Percentiles rank a stretch among this genome's conserved stretches.
phyloP scores from a whole-genome alignment of 176 grass and related monocot species.

The Juncus effusus region DNA sequence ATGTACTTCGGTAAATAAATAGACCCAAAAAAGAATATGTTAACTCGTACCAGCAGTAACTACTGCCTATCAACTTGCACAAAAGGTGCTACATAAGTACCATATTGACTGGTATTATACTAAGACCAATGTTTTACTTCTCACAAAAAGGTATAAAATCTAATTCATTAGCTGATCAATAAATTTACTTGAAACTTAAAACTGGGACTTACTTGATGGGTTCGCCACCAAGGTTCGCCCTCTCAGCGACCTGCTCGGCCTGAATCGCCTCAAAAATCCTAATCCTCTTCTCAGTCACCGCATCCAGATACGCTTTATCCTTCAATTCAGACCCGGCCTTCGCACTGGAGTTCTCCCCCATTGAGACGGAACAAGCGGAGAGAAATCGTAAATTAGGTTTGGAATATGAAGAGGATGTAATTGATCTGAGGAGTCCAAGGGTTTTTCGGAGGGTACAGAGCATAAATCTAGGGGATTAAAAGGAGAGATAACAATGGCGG shows the following conservation, averaged over 20 bases:
- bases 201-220: constrained; percentile 52
- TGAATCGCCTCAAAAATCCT: constrained; percentile 66
- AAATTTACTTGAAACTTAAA: not conserved
- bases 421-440: constrained; percentile 9
- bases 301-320: constrained; percentile 62
- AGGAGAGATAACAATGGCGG: not conserved
- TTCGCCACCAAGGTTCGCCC: constrained; percentile 54
- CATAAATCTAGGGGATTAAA: constrained; percentile 17
- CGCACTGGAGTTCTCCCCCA: constrained; percentile 17
- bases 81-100: no score
- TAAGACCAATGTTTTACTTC: no score
- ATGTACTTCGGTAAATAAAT: no score
- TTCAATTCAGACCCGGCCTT: constrained; percentile 20
- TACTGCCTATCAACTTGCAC: no score
- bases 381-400: not conserved
- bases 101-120: not conserved
- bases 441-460: constrained; percentile 12
- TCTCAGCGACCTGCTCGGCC: constrained; percentile 44
- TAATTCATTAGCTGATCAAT: not conserved
- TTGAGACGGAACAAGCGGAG: constrained; percentile 10
- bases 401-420: not conserved
- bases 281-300: constrained; percentile 53
- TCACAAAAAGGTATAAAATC: no score
- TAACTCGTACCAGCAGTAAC: no score
- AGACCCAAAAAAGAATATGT: no score